Evolutionary conservation across 192 early-diverging fungal species (phyloP).

Genomic region (Podila clonocystis): DNA sequence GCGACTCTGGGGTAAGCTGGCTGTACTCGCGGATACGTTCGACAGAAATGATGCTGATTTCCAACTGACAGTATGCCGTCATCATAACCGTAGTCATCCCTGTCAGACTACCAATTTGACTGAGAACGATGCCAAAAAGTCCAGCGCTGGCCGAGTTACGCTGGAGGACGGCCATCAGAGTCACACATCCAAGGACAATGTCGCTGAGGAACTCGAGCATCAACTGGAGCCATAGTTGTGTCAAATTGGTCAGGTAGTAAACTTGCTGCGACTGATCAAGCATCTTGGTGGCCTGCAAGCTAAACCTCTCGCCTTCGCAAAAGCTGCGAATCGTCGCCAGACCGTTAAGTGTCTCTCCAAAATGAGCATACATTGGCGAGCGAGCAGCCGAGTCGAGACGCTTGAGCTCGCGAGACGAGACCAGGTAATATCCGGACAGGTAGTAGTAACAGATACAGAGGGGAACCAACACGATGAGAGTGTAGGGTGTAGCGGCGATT

Average conservation of each 20-base stretch:
- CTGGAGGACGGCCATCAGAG: conserved; percentile 71
- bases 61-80: conserved; percentile 78
- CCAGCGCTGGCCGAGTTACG: conserved; percentile 50
- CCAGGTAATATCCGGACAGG: conserved; percentile 66
- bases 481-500: conserved; percentile 62
- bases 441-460: conserved; percentile 54
- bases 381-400: conserved; percentile 71
- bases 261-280: conserved; percentile 80
- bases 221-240: conserved; percentile 67
- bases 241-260: conserved; percentile 70
- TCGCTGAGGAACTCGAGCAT: conserved; percentile 80
- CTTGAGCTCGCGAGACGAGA: conserved; percentile 80
- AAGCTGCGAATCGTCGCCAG: conserved; percentile 72
- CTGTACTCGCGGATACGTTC: conserved; percentile 83
- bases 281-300: conserved; percentile 63
- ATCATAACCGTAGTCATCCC: conserved; percentile 81
- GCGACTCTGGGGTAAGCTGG: conserved; percentile 77
- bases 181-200: conserved; percentile 76
- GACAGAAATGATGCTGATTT: conserved; percentile 71
- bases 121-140: conserved; percentile 62
- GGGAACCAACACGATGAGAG: conserved; percentile 50
- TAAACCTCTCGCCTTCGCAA: conserved; percentile 69
- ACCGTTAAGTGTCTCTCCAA: conserved; percentile 36
- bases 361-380: conserved; percentile 12
- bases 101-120: conserved; percentile 71